Percentiles rank a stretch among this genome's conserved stretches.
Evolutionary conservation across 345 rosid genomes (phyloP).

Genomic region (Cardamine chenopodiifolia): DNA sequence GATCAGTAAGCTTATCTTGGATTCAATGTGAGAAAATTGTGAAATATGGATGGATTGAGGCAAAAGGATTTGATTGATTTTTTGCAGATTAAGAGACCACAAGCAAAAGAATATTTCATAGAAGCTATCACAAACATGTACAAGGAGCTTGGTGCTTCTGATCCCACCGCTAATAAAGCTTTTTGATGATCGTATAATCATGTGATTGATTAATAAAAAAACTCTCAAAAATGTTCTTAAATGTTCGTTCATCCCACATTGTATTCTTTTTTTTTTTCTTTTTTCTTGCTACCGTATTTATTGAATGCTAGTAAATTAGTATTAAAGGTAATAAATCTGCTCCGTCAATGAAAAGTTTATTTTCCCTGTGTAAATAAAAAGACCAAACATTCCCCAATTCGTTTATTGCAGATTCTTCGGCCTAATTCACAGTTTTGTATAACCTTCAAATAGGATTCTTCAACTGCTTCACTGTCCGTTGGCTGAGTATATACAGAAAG

Average conservation of each 20-base stretch:
- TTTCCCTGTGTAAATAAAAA: not conserved
- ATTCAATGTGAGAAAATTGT: not conserved
- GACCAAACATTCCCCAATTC: not conserved
- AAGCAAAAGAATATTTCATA: conserved; percentile 79
- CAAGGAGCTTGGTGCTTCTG: conserved; percentile 59
- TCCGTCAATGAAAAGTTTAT: not conserved
- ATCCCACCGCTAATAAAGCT: conserved; percentile 50
- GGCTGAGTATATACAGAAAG: not conserved
- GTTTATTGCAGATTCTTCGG: not conserved
- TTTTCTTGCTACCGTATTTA: conserved; percentile 17
- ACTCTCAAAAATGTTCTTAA: not conserved
- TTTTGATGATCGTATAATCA: conserved; percentile 18
- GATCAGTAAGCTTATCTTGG: not conserved
- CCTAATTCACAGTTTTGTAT: not conserved
- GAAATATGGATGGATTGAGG: not conserved
- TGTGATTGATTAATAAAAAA: conserved; percentile 26
- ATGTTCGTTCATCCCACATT: not conserved
- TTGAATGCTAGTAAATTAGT: conserved; percentile 19
- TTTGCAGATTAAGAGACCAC: conserved; percentile 89
- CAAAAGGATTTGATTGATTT: not conserved
- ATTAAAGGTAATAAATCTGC: conserved; percentile 30
- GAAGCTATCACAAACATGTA: conserved; percentile 77
- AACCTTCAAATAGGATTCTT: not conserved
- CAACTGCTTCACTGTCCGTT: not conserved
- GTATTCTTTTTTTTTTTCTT: conserved; percentile 5